phyloP scores from a whole-genome alignment of 768 basidiomycete species.

The Panellus pusillus region DNA sequence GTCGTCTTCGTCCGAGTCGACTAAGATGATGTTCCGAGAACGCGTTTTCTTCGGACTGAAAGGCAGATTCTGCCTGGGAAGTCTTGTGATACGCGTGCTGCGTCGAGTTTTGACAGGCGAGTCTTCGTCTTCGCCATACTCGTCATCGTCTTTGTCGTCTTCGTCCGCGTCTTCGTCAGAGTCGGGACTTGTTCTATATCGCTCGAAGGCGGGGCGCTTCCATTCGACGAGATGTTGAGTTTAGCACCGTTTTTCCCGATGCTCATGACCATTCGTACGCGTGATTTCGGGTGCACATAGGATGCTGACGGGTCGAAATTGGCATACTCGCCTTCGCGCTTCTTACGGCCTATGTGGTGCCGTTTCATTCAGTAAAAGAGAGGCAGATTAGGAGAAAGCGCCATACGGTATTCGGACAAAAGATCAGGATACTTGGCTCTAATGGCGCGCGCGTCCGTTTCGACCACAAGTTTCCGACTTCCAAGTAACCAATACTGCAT shows the following conservation, averaged over 20 bases:
- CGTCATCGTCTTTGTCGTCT: conserved; percentile 15
- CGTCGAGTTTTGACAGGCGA: conserved; percentile 20
- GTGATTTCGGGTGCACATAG: conserved; percentile 61
- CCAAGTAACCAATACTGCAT: too few species aligned
- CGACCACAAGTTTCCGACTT: too few species aligned
- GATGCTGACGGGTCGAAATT: conserved; percentile 62
- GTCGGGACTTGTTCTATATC: conserved; percentile 29
- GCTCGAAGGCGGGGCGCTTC: conserved; percentile 26
- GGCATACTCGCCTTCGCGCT: conserved; percentile 41
- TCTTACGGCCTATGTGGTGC: conserved; percentile 43
- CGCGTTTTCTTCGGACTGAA: conserved; percentile 71
- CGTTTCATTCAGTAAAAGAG: conserved; percentile 13
- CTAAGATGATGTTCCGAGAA: conserved; percentile 29
- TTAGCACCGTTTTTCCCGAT: conserved; percentile 28
- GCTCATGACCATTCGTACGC: conserved; percentile 41
- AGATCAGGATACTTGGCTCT: conserved; percentile 40
- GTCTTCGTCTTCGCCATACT: conserved; percentile 24
- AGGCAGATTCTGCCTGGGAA: conserved; percentile 41
- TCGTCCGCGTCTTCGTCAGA: conserved; percentile 33
- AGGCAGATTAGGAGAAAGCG: conserved; percentile 3
- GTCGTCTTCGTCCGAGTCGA: conserved; percentile 38
- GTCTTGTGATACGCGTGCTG: conserved; percentile 19
- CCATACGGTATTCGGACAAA: conserved; percentile 58
- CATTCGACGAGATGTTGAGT: conserved; percentile 27
- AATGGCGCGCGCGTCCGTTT: conserved; percentile 42